phyloP scores from a whole-genome alignment of 1,139 yeast species.

The Candida glucosophila region DNA sequence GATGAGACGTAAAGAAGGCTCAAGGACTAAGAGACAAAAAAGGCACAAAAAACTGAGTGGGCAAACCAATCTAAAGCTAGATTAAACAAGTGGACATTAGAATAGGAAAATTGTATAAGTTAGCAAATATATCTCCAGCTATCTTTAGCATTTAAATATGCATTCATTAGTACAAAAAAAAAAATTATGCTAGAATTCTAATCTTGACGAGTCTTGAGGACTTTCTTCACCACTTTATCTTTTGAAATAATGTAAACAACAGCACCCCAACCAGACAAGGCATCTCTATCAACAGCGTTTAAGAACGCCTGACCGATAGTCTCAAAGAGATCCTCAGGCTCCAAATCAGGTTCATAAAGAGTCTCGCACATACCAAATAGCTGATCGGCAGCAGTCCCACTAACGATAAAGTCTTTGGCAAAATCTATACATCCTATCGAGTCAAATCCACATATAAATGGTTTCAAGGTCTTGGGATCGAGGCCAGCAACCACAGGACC shows the following conservation, averaged over 20 bases:
- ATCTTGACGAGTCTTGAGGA: conserved; percentile 92
- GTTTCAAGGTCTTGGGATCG: conserved; percentile 69
- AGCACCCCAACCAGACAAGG: conserved; percentile 98
- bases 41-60: no score
- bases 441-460: conserved; percentile 94
- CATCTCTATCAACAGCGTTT: conserved; percentile 96
- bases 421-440: conserved; percentile 93
- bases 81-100: not conserved
- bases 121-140: no score
- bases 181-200: no score
- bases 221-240: conserved; percentile 81
- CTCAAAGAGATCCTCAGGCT: conserved; percentile 92
- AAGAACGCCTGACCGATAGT: conserved; percentile 90
- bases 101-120: not conserved
- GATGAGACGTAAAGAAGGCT: no score
- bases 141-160: no score
- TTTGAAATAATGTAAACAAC: conserved; percentile 87
- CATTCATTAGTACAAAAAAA: no score
- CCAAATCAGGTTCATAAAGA: conserved; percentile 88
- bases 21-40: no score
- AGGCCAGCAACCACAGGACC: conserved; percentile 97
- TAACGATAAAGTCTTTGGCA: conserved; percentile 92
- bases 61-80: not conserved
- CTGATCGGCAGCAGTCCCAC: conserved; percentile 95
- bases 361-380: conserved; percentile 98